Evolutionary conservation across 257 asterid species (phyloP).

Genomic region (Mitragyna speciosa): DNA sequence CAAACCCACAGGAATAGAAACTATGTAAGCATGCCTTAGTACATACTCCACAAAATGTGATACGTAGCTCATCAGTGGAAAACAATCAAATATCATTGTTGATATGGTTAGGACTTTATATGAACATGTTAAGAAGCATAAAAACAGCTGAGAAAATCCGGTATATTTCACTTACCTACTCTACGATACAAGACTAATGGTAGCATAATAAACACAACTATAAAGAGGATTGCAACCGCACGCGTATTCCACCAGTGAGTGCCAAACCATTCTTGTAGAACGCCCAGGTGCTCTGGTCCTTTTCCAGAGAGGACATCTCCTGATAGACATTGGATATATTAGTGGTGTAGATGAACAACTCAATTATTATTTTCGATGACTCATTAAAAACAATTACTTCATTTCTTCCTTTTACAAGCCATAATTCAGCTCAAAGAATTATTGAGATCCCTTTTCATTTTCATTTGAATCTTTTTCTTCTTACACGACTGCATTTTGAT

Average conservation of each 20-base stretch:
- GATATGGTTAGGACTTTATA: background rate
- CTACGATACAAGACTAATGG: slow-evolving; percentile 81
- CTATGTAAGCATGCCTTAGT: background rate
- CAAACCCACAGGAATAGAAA: background rate
- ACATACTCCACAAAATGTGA: too few relatives aligned
- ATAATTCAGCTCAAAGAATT: background rate
- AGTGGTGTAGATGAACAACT: background rate
- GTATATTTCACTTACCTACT: slow-evolving; percentile 49
- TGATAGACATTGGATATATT: slow-evolving; percentile 19
- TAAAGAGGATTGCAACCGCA: slow-evolving; percentile 59
- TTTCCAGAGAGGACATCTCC: slow-evolving; percentile 94
- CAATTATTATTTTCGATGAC: background rate
- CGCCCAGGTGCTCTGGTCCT: slow-evolving; percentile 78
- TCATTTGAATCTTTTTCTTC: background rate
- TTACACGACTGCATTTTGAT: too few relatives aligned
- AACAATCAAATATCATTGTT: background rate
- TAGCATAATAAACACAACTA: slow-evolving; percentile 62
- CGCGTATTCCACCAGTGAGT: slow-evolving; percentile 92
- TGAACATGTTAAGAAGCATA: background rate
- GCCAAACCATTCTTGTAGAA: slow-evolving; percentile 93
- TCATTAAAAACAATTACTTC: background rate
- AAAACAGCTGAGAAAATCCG: background rate
- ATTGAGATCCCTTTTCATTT: background rate
- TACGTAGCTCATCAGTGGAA: background rate
- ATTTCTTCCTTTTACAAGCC: background rate